Base-by-base conservation (phyloP, 2,329 filamentous ascomycete species). In the Zymoseptoria crescenta region DNA sequence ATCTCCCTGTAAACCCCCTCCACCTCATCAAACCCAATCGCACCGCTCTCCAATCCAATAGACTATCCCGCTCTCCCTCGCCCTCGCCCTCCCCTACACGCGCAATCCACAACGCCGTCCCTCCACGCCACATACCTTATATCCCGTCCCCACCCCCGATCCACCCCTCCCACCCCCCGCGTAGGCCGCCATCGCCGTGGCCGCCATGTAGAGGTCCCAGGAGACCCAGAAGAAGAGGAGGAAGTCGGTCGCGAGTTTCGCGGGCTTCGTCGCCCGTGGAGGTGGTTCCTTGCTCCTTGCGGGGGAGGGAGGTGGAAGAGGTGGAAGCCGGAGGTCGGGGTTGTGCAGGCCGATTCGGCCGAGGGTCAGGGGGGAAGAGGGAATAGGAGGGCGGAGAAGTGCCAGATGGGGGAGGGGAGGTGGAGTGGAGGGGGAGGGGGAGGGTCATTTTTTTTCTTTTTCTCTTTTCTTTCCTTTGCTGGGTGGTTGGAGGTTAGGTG, bases 321-420 rank as follows among this genome's bases (percentile, higher is more conserved):
- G 0, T 20, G 16, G 41, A 61, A 61, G 24, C 52, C 52, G 48
- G 29, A 58, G 27, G 49, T n/a, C 16, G 13, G 59, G 59, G 24
- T 45, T 21, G 2, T 58, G 13, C 20, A 53, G 24, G 45, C 53
- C 59, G 24, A 56, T 58, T 3, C 58, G 49, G 27, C 56, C 59
- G 30, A 61, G 49, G 28, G 53, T 28, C 29, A 61, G 49, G 9
- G 59, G 59, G 59, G 48, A 61, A 58, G 13, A 58, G 30, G 52
- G 52, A 24, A 24, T 6, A 54, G 20, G 48, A 57, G 52, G 52
- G 56, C 59, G 35, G 59, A 52, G 29, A 54, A 24, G 48, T 58
- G 51, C 52, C 54, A 49, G 35, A 61, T n/a, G n/a, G 59, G 24
- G 13, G 20, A 3, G 53, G 30, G 24, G 56, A 58, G 35, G 30